Base-by-base conservation (phyloP, 306 rosid genomes). In the Purshia tridentata region DNA sequence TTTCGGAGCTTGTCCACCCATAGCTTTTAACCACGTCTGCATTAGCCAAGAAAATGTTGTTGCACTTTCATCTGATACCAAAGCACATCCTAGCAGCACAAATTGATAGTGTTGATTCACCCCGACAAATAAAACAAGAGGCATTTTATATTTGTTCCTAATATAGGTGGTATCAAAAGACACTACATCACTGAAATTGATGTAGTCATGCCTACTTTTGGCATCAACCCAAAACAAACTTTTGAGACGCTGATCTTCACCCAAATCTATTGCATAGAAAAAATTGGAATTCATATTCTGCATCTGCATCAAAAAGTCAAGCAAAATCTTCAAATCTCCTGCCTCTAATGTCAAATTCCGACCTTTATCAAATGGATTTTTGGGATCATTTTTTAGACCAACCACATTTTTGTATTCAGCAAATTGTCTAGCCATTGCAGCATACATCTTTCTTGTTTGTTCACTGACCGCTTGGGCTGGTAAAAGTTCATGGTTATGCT, bases 401-500 rank as follows among this genome's bases (percentile, higher is more conserved):
- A 87, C 91, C 62, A 94, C 99, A 85, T 85, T 94, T 77, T 88
- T 94, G 90, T 94, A 91, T 51, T 91, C 99, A 49, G 96, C 97
- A 83, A 89, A 94, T 77, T 94, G 97, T 81, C 99, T 89, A 57
- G 99, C 97, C 99, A 94, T 94, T 63, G 92, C 95, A 80, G 97
- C 99, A 67, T 94, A 94, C 95, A 94, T 94, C 85, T 87, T 87
- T 85, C 96, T 90, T 66, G 99, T 91, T 86, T 91, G 97, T 80
- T 91, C 99, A 85, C 99, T 94, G 44, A 94, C 95, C 47, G 99
- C 99, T 83, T 94, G 97, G 44, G 97, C 99, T n/a, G 99, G 99
- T 84, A 94, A 81, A 71, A 94, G 90, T 71, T 87, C 99, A 18
- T 94, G 99, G 81, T 94, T 94, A 83, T 94, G 99, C 83, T 88